A percentile compares a stretch with the other conserved stretches of the same genome.
These are phyloP conservation scores for Candida easanensis DNA, from an alignment of 805 yeast genomes.

Conservation along the genomic window DNA sequence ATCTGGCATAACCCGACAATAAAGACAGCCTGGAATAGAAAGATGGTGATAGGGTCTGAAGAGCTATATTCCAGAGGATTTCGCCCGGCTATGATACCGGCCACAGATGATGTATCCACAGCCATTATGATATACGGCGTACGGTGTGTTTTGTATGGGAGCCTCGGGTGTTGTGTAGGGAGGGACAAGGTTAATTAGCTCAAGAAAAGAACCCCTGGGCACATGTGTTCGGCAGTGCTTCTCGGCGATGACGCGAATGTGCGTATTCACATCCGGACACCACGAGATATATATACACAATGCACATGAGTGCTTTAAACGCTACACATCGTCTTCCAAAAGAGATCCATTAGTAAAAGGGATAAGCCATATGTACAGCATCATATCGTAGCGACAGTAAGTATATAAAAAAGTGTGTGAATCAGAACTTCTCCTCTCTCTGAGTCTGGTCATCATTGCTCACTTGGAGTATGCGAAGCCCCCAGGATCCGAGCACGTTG, in stretches of 20 bases:
- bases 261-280: too few relatives aligned
- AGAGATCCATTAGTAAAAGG: not conserved
- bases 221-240: too few relatives aligned
- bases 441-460: constrained; percentile 42
- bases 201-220: too few relatives aligned
- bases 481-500: constrained; percentile 82
- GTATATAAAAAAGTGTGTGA: not conserved
- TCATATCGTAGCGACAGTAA: not conserved
- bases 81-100: constrained; percentile 70
- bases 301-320: too few relatives aligned
- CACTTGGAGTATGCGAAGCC: constrained; percentile 56
- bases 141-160: too few relatives aligned
- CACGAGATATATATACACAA: too few relatives aligned
- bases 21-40: constrained; percentile 65
- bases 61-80: constrained; percentile 64
- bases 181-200: too few relatives aligned
- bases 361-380: not conserved
- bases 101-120: constrained; percentile 33
- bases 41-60: constrained; percentile 61
- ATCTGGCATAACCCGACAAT: constrained; percentile 59
- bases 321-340: too few relatives aligned
- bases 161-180: too few relatives aligned
- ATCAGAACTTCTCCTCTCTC: constrained; percentile 39
- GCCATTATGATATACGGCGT: too few relatives aligned
- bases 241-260: too few relatives aligned